Evolutionary conservation across 306 rosid species (phyloP).

Genomic region (Cucumis hystrix): DNA sequence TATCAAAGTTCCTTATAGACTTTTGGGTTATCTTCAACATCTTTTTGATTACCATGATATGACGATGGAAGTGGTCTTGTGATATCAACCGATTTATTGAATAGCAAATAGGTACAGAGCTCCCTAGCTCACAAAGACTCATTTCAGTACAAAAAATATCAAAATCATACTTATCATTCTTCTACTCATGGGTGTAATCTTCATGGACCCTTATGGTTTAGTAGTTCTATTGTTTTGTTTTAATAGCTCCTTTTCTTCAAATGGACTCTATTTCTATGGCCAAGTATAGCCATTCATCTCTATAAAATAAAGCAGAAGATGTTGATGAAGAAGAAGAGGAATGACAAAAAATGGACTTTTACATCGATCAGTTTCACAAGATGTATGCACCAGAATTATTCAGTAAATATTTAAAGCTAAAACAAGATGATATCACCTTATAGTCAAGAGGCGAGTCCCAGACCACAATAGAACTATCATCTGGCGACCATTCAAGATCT

Average conservation of each 20-base stretch:
- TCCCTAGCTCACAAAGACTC: no score
- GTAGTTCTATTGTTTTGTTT: background rate
- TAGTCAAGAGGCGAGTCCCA: slow-evolving; percentile 97
- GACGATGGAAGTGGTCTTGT: background rate
- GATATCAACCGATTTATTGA: no score
- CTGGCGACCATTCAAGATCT: slow-evolving; percentile 96
- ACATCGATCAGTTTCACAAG: background rate
- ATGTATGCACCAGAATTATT: background rate
- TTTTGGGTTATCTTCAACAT: background rate
- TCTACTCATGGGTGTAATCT: background rate
- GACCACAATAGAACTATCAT: slow-evolving; percentile 85
- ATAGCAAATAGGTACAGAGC: no score
- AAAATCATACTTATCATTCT: no score
- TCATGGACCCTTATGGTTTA: background rate
- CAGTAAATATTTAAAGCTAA: background rate
- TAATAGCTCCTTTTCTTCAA: background rate
- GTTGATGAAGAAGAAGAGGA: background rate
- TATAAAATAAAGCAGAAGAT: background rate
- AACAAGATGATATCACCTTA: slow-evolving; percentile 38
- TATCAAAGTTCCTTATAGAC: background rate
- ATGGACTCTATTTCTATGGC: background rate
- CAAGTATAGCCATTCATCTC: background rate
- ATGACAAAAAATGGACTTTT: background rate
- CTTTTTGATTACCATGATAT: background rate
- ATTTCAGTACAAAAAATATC: no score